phyloP scores from a whole-genome alignment of 2,329 filamentous ascomycete species.

The Aspergillus fructus region DNA sequence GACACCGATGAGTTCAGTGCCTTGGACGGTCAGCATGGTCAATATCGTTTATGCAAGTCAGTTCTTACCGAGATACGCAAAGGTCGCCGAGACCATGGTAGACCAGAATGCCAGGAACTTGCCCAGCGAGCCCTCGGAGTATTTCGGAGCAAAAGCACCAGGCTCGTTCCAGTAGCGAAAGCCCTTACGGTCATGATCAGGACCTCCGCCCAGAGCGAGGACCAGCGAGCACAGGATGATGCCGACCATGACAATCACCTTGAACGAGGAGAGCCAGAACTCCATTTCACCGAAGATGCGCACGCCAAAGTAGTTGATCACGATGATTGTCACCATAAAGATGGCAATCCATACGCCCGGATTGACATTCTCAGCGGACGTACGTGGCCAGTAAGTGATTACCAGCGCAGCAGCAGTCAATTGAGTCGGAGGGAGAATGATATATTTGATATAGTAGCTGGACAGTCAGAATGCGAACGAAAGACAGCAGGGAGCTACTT shows the following conservation, averaged over 20 bases:
- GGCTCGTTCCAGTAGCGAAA: conserved; percentile 67
- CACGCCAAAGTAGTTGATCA: conserved; percentile 70
- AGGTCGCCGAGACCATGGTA: conserved; percentile 72
- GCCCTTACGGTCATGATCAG: conserved; percentile 60
- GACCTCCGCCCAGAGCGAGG: conserved; percentile 64
- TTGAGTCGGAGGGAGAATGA: conserved; percentile 82
- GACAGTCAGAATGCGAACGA: background rate
- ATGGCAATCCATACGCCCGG: conserved; percentile 77
- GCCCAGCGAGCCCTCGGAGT: conserved; percentile 46
- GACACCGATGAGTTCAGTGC: conserved; percentile 71
- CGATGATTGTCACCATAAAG: conserved; percentile 61
- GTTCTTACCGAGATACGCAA: conserved; percentile 56
- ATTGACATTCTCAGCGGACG: conserved; percentile 63
- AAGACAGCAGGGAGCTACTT: conserved; percentile 22
- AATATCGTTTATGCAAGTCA: background rate
- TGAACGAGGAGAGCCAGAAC: conserved; percentile 61
- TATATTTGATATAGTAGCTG: conserved; percentile 68
- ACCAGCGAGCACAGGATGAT: conserved; percentile 66
- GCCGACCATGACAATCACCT: conserved; percentile 65
- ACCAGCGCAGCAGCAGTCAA: conserved; percentile 75
- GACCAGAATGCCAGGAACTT: conserved; percentile 66
- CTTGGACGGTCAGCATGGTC: conserved; percentile 41
- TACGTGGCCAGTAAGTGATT: conserved; percentile 67
- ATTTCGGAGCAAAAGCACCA: conserved; percentile 56
- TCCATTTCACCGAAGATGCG: conserved; percentile 68